These are phyloP conservation scores for Didymella pomorum DNA, from an alignment of 2,329 filamentous ascomycete species.

Conservation along the genomic window DNA sequence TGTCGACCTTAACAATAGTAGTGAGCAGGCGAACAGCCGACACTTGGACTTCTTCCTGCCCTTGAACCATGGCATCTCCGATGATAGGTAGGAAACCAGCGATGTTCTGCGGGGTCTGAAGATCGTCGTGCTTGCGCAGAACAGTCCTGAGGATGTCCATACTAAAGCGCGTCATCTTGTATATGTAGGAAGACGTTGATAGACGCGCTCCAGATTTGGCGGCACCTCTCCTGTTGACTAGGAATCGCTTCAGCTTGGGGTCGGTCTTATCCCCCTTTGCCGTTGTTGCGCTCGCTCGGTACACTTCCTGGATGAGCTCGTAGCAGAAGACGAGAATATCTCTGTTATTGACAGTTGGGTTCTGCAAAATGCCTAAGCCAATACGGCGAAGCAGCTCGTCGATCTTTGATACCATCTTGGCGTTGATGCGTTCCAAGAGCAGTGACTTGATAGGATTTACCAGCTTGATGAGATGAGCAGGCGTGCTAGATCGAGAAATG, in stretches of 20 bases:
- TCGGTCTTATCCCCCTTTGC: constrained; percentile 40
- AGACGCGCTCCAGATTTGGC: constrained; percentile 77
- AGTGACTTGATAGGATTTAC: constrained; percentile 80
- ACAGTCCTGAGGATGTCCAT: constrained; percentile 85
- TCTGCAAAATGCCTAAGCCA: constrained; percentile 81
- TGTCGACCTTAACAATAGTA: constrained; percentile 83
- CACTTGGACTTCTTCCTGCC: constrained; percentile 91
- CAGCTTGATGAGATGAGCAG: constrained; percentile 76
- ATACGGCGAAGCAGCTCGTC: constrained; percentile 88
- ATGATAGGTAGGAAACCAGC: constrained; percentile 87
- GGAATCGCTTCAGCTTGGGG: constrained; percentile 70
- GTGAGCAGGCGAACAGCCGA: constrained; percentile 85
- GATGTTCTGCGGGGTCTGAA: constrained; percentile 82
- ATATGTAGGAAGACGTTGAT: constrained; percentile 77
- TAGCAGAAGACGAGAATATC: constrained; percentile 95
- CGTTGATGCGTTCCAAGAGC: constrained; percentile 82
- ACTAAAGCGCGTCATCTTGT: constrained; percentile 88
- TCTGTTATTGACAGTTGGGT: constrained; percentile 77
- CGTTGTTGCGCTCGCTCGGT: constrained; percentile 66
- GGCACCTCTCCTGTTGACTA: constrained; percentile 78
- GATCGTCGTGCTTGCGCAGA: constrained; percentile 82
- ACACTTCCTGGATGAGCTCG: constrained; percentile 88
- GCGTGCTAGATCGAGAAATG: constrained; percentile 81
- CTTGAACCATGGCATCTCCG: constrained; percentile 82
- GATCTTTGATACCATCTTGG: constrained; percentile 85